Percentiles rank a stretch among this genome's conserved stretches.
phyloP scores from a whole-genome alignment of 139 green algal species.

The Coelastrella sp. region DNA sequence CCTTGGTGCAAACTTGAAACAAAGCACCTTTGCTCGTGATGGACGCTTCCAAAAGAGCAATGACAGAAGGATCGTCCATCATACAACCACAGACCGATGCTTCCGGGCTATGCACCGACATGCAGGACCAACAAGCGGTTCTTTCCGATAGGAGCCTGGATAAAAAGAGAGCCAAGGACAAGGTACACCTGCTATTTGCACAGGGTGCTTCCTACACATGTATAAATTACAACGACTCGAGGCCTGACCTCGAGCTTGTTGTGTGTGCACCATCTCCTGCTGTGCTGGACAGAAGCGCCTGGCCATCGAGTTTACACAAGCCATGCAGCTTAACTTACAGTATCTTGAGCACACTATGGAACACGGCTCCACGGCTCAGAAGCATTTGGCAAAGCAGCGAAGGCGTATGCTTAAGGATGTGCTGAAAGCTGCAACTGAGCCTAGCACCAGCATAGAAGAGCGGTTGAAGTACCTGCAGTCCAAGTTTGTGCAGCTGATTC shows the following conservation, averaged over 20 bases:
- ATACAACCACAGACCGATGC: background rate
- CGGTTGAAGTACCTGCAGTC: slow-evolving; percentile 29
- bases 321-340: background rate
- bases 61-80: no score
- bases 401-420: slow-evolving; percentile 19
- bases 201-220: background rate
- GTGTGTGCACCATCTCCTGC: background rate
- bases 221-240: background rate
- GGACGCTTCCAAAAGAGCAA: background rate
- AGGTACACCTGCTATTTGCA: background rate
- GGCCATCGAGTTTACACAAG: slow-evolving; percentile 13
- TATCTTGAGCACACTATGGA: background rate
- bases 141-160: background rate
- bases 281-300: slow-evolving; percentile 28
- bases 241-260: background rate
- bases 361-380: background rate
- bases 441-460: slow-evolving; percentile 16
- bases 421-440: slow-evolving; percentile 12
- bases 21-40: no score
- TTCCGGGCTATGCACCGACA: background rate
- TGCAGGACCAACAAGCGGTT: background rate
- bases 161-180: background rate
- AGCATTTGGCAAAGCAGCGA: slow-evolving; percentile 9
- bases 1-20: no score
- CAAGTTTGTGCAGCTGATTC: slow-evolving; percentile 26